A percentile compares a stretch with the other conserved stretches of the same genome.
phyloP scores from a whole-genome alignment of 1,284 basidiomycete species.

The Sanghuangporus baumii region DNA sequence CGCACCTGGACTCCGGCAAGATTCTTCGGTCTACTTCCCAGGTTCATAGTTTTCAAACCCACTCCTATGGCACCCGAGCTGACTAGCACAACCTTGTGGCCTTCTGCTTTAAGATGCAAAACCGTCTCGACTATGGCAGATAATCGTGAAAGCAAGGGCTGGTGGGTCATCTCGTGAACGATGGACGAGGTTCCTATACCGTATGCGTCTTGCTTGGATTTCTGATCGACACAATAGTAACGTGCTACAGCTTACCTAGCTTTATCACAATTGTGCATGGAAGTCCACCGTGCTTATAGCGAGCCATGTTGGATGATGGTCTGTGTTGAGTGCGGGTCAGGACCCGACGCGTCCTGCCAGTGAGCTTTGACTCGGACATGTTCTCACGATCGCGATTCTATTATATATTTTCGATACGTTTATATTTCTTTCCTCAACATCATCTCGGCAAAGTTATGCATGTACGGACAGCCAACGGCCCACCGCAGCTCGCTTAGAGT shows the following conservation, averaged over 20 bases:
- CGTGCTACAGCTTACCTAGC: slow-evolving; percentile 47
- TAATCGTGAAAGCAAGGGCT: slow-evolving; percentile 86
- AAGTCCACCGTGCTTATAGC: slow-evolving; percentile 7
- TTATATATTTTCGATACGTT: too few relatives aligned
- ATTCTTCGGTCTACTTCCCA: slow-evolving; percentile 76
- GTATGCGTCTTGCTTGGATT: slow-evolving; percentile 8
- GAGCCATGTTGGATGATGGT: slow-evolving; percentile 5
- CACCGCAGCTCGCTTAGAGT: too few relatives aligned
- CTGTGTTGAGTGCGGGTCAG: not conserved
- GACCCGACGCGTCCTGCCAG: not conserved
- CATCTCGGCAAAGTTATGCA: too few relatives aligned
- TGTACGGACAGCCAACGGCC: too few relatives aligned
- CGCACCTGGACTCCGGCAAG: slow-evolving; percentile 85
- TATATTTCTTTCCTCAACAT: too few relatives aligned
- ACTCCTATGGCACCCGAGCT: slow-evolving; percentile 96
- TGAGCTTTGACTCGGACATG: not conserved
- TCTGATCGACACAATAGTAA: not conserved
- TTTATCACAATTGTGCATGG: slow-evolving; percentile 80
- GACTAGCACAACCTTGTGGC: slow-evolving; percentile 93
- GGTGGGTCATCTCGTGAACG: slow-evolving; percentile 84
- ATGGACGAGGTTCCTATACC: slow-evolving; percentile 85
- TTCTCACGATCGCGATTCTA: not conserved
- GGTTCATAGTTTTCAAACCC: slow-evolving; percentile 86
- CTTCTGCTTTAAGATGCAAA: slow-evolving; percentile 67
- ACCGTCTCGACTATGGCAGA: slow-evolving; percentile 93